Evolutionary conservation across 768 basidiomycete genomes (phyloP).

Genomic region (Tulasnella sp.): DNA sequence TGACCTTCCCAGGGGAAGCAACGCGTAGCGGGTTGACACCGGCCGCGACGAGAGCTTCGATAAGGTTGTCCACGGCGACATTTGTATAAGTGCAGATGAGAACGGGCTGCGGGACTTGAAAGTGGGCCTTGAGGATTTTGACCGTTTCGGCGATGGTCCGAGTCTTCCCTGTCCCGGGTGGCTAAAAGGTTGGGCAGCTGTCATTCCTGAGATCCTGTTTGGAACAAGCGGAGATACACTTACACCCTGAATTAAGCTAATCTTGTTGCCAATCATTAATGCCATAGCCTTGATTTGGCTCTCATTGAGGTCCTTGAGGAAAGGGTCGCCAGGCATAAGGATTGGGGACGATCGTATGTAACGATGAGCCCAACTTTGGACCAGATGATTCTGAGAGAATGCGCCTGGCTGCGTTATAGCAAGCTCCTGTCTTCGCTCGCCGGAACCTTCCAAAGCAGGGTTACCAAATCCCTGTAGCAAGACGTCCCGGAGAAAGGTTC

Average conservation of each 20-base stretch:
- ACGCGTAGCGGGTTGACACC: slow-evolving; percentile 74
- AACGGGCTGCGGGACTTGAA: slow-evolving; percentile 76
- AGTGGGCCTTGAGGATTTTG: slow-evolving; percentile 74
- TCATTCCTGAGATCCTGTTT: slow-evolving; percentile 17
- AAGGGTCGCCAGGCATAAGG: slow-evolving; percentile 72
- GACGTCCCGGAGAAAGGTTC: slow-evolving; percentile 69
- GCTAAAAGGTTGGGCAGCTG: slow-evolving; percentile 44
- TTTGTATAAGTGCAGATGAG: slow-evolving; percentile 95
- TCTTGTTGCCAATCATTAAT: slow-evolving; percentile 73
- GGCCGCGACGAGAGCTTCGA: slow-evolving; percentile 60
- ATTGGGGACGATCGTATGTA: slow-evolving; percentile 60
- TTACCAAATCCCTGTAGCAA: slow-evolving; percentile 37
- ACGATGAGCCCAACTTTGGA: slow-evolving; percentile 77
- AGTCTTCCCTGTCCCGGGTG: slow-evolving; percentile 91
- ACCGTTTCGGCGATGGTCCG: slow-evolving; percentile 85
- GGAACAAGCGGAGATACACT: slow-evolving; percentile 36
- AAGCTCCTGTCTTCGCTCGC: slow-evolving; percentile 41
- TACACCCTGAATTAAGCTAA: slow-evolving; percentile 86
- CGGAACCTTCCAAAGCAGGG: slow-evolving; percentile 44
- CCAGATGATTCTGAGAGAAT: slow-evolving; percentile 67
- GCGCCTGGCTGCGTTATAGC: slow-evolving; percentile 50
- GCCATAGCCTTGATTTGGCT: slow-evolving; percentile 83
- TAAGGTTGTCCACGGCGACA: slow-evolving; percentile 86
- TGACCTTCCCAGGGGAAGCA: slow-evolving; percentile 60
- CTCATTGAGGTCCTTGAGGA: slow-evolving; percentile 57